Conservation (phyloP, 2,329 filamentous ascomycete species). For the Ceratocystis albifundus region DNA sequence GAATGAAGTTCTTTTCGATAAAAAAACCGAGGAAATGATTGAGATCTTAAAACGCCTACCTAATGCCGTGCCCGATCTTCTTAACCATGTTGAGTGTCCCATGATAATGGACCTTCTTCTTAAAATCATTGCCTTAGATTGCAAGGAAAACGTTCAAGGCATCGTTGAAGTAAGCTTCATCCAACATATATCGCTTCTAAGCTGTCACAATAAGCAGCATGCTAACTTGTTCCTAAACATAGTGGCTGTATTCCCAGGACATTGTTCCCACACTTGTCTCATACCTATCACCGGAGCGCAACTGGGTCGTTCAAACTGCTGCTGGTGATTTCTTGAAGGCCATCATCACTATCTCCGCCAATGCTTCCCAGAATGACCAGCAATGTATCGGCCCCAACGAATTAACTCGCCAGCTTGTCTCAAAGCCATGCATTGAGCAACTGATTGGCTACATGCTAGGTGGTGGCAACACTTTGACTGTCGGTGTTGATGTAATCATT, state of each 20-base stretch:
- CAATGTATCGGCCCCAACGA: conserved; percentile 98
- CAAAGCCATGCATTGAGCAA: conserved; percentile 66
- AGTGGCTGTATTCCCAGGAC: conserved; percentile 88
- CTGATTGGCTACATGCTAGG: conserved; percentile 87
- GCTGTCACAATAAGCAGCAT: neutral
- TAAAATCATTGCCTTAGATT: conserved; percentile 94
- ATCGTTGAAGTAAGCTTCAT: conserved; percentile 72
- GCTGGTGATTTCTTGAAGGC: conserved; percentile 97
- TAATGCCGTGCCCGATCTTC: conserved; percentile 68
- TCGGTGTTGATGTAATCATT: conserved; percentile 93
- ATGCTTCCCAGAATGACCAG: conserved; percentile 94
- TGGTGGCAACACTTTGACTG: conserved; percentile 86
- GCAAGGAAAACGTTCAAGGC: conserved; percentile 78
- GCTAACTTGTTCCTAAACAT: conserved; percentile 11
- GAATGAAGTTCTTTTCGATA: conserved; percentile 93
- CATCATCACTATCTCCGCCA: conserved; percentile 97
- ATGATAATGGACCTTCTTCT: conserved; percentile 97
- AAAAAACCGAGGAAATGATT: conserved; percentile 96
- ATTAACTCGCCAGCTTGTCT: conserved; percentile 87
- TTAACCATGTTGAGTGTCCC: conserved; percentile 89
- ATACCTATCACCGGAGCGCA: conserved; percentile 74
- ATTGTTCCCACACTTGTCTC: conserved; percentile 78
- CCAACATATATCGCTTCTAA: neutral
- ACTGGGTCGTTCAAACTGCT: conserved; percentile 85
- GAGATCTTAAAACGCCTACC: conserved; percentile 75